Evolutionary conservation across 352 stramenopile genomes (phyloP), one percentile per base, ranked within the genome.

Genomic region (Globisporangium uncinulatum): DNA sequence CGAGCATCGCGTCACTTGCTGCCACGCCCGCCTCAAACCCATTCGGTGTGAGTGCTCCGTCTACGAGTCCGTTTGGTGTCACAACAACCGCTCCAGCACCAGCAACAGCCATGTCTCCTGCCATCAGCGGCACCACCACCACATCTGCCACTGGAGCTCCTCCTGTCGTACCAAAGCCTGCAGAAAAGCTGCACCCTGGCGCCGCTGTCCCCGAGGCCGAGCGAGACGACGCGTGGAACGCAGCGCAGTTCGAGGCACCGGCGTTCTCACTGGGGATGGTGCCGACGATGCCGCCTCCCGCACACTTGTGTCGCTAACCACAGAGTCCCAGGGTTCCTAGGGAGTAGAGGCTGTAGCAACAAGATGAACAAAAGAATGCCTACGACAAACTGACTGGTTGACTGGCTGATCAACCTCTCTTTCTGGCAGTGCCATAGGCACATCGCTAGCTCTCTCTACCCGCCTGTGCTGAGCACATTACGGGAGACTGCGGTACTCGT

Each of bases 181-280:
- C 36, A 15, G 36, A 2, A 14, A 43, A 59, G 44, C 42, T 41
- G 31, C 42, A 51, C 15, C 42, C 53, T 15, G 44, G 44, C 31
- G 42, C 19, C 13, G 21, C 42, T 19, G 53, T 52, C 15, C 42
- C 53, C 1, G 53, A 53, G 5, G 24, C 45, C 1, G 37, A 49
- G 47, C 71, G 75, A 15, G 79, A 87, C 56, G 76, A 87, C 20
- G 68, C 73, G 20, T 89, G 79, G 79, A 87, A 87, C 59, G 43
- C 48, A 1, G 56, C 74, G 66, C 79, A 89, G 61, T 89, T 87
- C 42, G 62, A 76, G 6, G 69, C 74, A 32, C 44, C 56, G 2
- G 71, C 78, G 50, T 87, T 89, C 51, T 62, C 52, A 11, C 69
- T 87, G 19, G 76, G 76, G 21, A 79, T 84, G 67, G 73, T 89